Percentiles rank a stretch among this genome's conserved stretches.
Evolutionary conservation across 352 stramenopile species (phyloP).

Genomic region (Vaucheria bursata): DNA sequence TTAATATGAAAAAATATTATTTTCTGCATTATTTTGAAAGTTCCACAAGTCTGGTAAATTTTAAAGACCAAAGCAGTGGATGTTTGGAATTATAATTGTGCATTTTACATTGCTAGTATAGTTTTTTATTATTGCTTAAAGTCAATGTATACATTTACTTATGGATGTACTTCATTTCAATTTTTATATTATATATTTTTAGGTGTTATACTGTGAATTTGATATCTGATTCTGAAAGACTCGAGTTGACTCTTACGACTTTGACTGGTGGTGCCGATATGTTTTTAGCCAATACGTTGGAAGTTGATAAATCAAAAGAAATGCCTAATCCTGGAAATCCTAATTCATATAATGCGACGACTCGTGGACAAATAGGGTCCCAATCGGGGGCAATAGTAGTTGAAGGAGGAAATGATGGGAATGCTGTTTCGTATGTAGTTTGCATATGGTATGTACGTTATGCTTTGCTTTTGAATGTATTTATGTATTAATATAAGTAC

Average conservation of each 20-base stretch:
- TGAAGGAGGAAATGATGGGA: neutral
- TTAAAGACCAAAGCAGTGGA: too few relatives aligned
- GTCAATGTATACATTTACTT: neutral
- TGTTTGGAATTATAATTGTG: too few relatives aligned
- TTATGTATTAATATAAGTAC: too few relatives aligned
- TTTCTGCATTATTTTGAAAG: too few relatives aligned
- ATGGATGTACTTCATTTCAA: too few relatives aligned
- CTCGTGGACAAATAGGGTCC: neutral
- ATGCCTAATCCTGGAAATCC: neutral
- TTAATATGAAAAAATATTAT: too few relatives aligned
- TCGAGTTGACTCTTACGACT: conserved; percentile 4
- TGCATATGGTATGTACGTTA: conserved; percentile 9
- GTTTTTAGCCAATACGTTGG: neutral
- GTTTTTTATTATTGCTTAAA: neutral
- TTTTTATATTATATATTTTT: too few relatives aligned
- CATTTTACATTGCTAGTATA: too few relatives aligned
- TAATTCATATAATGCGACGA: neutral
- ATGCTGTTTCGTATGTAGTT: neutral
- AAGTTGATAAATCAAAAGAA: too few relatives aligned
- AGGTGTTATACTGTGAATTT: conserved; percentile 9
- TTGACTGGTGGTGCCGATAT: neutral
- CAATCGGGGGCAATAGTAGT: neutral
- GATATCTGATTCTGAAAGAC: neutral
- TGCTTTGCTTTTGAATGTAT: too few relatives aligned
- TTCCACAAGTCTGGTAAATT: too few relatives aligned